Evolutionary conservation across 768 basidiomycete species (phyloP).

Genomic region (Boletus tomentosulus): DNA sequence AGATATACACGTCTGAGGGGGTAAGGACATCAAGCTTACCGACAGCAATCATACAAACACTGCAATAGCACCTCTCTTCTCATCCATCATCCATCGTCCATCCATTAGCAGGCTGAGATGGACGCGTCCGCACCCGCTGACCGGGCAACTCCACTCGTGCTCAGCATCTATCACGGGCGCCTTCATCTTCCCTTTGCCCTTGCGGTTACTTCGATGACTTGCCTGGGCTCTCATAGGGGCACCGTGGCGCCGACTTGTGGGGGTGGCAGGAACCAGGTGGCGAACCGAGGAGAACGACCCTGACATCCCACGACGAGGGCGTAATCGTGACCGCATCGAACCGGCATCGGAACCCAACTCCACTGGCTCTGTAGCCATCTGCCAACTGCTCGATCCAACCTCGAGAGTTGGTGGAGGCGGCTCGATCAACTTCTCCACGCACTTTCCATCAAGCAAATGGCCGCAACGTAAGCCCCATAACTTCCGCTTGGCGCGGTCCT

Average conservation of each 20-base stretch:
- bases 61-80: conserved; percentile 37
- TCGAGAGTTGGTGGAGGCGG: conserved; percentile 29
- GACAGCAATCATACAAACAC: conserved; percentile 35
- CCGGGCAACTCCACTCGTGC: conserved; percentile 64
- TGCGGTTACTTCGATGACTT: conserved; percentile 19
- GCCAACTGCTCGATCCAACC: conserved; percentile 10
- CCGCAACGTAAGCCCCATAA: conserved; percentile 76
- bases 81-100: conserved; percentile 60
- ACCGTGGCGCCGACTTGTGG: conserved; percentile 9
- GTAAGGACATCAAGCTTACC: conserved; percentile 4
- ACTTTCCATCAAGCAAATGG: conserved; percentile 77
- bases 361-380: conserved; percentile 8
- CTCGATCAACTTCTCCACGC: conserved; percentile 53
- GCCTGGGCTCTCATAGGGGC: neutral
- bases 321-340: conserved; percentile 56
- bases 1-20: neutral
- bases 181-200: conserved; percentile 35
- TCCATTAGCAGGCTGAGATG: conserved; percentile 57
- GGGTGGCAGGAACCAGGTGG: conserved; percentile 2
- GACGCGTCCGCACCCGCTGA: conserved; percentile 47
- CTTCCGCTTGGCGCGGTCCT: conserved; percentile 43
- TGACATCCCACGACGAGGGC: conserved; percentile 37
- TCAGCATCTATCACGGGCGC: conserved; percentile 40
- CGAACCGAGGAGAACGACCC: conserved; percentile 4
- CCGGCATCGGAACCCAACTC: conserved; percentile 20